Percentiles rank a stretch among this genome's conserved stretches.
phyloP scores from a whole-genome alignment of 2,329 filamentous ascomycete genomes.

The Mycocentrospora acerina region DNA sequence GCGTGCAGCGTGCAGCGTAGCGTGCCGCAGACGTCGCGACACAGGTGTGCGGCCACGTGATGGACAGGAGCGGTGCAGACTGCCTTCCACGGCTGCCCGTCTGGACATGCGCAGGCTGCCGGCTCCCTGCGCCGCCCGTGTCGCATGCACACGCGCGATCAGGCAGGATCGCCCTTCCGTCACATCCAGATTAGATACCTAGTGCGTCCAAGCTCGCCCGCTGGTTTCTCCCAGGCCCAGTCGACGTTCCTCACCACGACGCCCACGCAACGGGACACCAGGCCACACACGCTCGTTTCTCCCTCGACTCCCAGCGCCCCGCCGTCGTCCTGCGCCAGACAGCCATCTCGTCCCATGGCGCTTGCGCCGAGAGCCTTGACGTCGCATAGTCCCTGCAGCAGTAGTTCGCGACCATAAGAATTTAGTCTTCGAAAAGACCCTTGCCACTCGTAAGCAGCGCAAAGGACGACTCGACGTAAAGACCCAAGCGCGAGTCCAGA shows the following conservation, averaged over 20 bases:
- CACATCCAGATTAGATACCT: constrained; percentile 19
- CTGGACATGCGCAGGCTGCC: too few species aligned
- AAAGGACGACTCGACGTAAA: too few species aligned
- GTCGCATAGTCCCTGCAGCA: constrained; percentile 16
- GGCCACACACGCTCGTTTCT: constrained; percentile 15
- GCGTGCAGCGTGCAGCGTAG: too few species aligned
- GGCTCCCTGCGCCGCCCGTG: too few species aligned
- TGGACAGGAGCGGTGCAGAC: too few species aligned
- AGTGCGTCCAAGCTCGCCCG: constrained; percentile 21
- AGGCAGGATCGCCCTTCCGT: constrained; percentile 16
- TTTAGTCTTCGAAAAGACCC: too few species aligned
- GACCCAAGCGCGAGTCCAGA: too few species aligned
- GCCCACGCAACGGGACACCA: constrained; percentile 11
- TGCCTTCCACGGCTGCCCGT: too few species aligned
- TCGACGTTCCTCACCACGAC: constrained; percentile 13
- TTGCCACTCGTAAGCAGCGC: too few species aligned
- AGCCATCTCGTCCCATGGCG: constrained; percentile 24
- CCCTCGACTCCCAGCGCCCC: constrained; percentile 9
- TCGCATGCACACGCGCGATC: constrained; percentile 1
- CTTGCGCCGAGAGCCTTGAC: constrained; percentile 15
- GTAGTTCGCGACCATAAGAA: constrained; percentile 15
- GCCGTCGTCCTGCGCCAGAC: constrained; percentile 8
- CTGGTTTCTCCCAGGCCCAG: background rate
- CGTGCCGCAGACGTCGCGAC: too few species aligned
- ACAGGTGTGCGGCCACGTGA: too few species aligned